Percentiles rank a stretch among this genome's conserved stretches.
Conservation (phyloP, 2,329 filamentous ascomycete genomes). For the Trichoderma gracile region DNA sequence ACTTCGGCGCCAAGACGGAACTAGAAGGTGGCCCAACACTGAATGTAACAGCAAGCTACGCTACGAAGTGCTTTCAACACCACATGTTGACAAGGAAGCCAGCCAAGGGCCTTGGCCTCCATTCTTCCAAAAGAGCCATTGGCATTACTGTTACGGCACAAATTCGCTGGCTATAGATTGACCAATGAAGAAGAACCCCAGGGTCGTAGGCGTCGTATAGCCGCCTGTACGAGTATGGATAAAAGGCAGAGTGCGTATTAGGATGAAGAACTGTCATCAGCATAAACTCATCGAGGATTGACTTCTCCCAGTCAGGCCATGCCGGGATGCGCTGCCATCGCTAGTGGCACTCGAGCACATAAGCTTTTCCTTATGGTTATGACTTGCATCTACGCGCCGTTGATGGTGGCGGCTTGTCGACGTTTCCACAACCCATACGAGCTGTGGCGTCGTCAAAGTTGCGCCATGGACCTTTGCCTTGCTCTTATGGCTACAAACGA, state of each 20-base stretch:
- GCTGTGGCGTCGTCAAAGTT: too few species aligned
- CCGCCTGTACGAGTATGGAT: not conserved
- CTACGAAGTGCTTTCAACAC: too few species aligned
- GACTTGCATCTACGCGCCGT: not conserved
- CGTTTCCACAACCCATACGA: too few species aligned
- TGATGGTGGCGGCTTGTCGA: too few species aligned
- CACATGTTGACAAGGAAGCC: not conserved
- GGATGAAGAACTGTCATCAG: conserved; percentile 8
- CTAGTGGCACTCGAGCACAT: not conserved
- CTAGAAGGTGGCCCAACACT: not conserved
- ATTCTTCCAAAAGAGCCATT: not conserved
- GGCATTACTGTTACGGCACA: not conserved
- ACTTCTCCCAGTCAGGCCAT: not conserved
- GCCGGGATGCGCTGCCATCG: not conserved
- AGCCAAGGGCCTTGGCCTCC: not conserved
- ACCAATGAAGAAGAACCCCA: not conserved
- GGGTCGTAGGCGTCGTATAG: not conserved
- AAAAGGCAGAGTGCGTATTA: conserved; percentile 5
- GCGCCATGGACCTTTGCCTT: too few species aligned
- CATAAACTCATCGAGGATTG: not conserved
- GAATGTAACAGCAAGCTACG: not conserved
- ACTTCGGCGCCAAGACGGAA: not conserved
- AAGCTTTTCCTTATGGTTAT: not conserved
- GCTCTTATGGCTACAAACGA: too few species aligned
- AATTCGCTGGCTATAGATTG: not conserved